Base-by-base conservation (phyloP, 2,329 filamentous ascomycete genomes). In the Elsinoe arachidis region DNA sequence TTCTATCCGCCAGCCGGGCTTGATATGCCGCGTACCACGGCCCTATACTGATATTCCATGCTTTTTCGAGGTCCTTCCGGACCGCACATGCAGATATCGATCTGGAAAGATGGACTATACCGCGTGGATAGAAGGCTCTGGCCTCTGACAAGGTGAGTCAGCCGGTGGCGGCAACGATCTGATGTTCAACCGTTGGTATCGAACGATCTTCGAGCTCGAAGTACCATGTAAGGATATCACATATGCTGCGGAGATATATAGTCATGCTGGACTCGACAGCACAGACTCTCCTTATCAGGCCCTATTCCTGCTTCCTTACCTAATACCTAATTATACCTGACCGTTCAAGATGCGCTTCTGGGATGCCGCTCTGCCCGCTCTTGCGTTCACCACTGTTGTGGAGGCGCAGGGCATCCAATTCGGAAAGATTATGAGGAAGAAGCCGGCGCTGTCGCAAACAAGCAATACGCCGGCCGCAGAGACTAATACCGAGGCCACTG, bases 341-440 rank as follows among this genome's bases (percentile, higher is more conserved):
- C 14, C 14, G 34, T 15, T 51, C 46, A 37, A 51, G 46, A 53
- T 53, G 49, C 49, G 34, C 34, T 53, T 53, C 49, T 53, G 49
- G 49, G 49, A 56, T 21, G n/a, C 43, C 26, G 39, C 41, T 43
- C 54, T 56, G 21, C 54, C 54, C 7, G 39, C 37, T 14, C 41
- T 56, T 19, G 33, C 54, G 17, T n/a, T 56, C n/a, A 15, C 41
- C 39, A 46, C 26, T 21, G 17, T 38, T n/a, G 54, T 46, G 33
- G 54, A 56, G n/a, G 54, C 54, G 33, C 54, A 56, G 30, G 54
- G 54, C 30, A 49, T 56, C 15, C 21, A 56, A 15, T 56, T 56
- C 33, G 54, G 30, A 15, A 23, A 56, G 41, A 41, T 56, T 17
- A 30, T 47, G 11, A 56, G 49, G 54, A 56, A 56, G 43, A 56